Base-by-base conservation (phyloP, 768 basidiomycete species). In the Lyophyllum shimeji region DNA sequence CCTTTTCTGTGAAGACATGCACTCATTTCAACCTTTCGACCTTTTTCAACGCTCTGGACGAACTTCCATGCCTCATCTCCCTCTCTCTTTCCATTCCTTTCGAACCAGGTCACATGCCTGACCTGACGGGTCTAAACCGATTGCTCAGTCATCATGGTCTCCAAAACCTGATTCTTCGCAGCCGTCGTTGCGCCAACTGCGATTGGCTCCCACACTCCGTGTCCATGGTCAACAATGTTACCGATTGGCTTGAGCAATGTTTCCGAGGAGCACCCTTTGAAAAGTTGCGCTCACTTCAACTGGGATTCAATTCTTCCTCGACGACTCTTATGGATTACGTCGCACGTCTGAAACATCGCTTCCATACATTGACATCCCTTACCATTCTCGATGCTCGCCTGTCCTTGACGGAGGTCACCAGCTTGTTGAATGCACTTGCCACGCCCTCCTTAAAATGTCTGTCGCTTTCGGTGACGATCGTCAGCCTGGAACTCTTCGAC, bases 401-500 rank as follows among this genome's bases (percentile, higher is more conserved):
- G 33, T 52, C 51, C 2, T 51, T 63, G n/a, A 58, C 56, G 15
- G 63, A 65, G 18, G 52, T 66, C 31, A 60, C 56, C 31, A 46
- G 29, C 3, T 15, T 70, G 17, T 47, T 70, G 3, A 49, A 50
- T 20, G 42, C 60, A 3, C 64, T 70, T 42, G 58, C 59, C 8
- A 62, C 55, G 45, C 53, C 57, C 34, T 52, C 59, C 15, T 48
- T 67, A 31, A 60, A 63, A 25, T 50, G 49, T 37, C 60, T 71
- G 2, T 66, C 66, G 7, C 46, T 65, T 1, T 65, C 63, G 17
- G 52, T 64, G 15, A 55, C 58, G 8, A 44, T 49, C 17, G 37
- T 68, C 31, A 63, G 53, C 11, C 60, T 63, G 8, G 60, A 64
- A 46, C 58, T 71, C n/a, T 55, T 71, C 25, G 65, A 66, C 46